These are phyloP conservation scores for Suillus discolor DNA, from an alignment of 768 basidiomycete genomes.

Conservation along the genomic window DNA sequence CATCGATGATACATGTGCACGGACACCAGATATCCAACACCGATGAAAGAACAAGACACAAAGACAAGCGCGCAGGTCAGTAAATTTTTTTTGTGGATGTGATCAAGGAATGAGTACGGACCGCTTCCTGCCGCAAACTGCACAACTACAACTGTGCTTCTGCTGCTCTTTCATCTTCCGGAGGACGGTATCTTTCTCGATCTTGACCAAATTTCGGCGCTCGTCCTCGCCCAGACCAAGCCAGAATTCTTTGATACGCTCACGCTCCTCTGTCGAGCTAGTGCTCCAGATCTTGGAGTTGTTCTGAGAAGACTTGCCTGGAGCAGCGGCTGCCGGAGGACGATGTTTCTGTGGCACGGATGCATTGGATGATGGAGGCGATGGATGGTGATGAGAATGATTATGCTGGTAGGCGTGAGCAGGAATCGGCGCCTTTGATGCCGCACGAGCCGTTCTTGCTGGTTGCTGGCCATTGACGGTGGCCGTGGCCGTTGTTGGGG, in stretches of 20 bases:
- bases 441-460: constrained; percentile 46
- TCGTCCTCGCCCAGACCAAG: constrained; percentile 90
- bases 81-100: constrained; percentile 17
- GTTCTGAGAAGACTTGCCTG: constrained; percentile 36
- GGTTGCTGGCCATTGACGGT: constrained; percentile 35
- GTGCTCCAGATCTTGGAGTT: constrained; percentile 94
- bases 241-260: constrained; percentile 99
- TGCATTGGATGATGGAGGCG: constrained; percentile 38
- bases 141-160: constrained; percentile 93
- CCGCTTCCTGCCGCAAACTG: constrained; percentile 97
- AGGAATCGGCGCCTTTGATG: constrained; percentile 60
- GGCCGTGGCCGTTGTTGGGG: constrained; percentile 37
- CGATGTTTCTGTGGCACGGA: constrained; percentile 34
- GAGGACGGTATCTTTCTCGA: constrained; percentile 97
- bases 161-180: constrained; percentile 99
- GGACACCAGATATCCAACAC: constrained; percentile 13
- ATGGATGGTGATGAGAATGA: constrained; percentile 58
- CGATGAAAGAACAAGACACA: constrained; percentile 20
- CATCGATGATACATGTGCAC: constrained; percentile 20
- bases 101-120: constrained; percentile 47
- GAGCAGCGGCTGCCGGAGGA: constrained; percentile 29
- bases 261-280: constrained; percentile 88
- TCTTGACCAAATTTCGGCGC: constrained; percentile 88
- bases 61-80: constrained; percentile 24
- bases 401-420: constrained; percentile 52